Evolutionary conservation across 2,329 filamentous ascomycete genomes (phyloP), one percentile per base, ranked within the genome.

Genomic region (Fusarium decemcellulare): DNA sequence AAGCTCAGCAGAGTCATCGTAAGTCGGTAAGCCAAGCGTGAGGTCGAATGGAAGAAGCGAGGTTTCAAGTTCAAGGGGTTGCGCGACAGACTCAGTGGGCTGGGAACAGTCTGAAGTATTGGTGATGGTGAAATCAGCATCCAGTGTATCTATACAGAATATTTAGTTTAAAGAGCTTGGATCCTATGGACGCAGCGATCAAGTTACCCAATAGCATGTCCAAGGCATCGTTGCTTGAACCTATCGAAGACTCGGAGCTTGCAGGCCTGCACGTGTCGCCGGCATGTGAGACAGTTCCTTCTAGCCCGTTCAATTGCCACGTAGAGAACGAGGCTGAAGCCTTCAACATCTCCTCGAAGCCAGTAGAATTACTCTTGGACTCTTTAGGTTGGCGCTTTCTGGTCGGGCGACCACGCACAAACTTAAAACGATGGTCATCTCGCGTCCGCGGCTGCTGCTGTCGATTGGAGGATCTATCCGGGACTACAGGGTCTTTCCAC

Each of bases 401-500:
- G 30, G 42, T 57, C 32, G 43, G 30, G 14, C 54, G 54, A 27
- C 54, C 54, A 8, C 32, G 54, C 4, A 57, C 54, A 40, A 57
- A 57, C 54, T 57, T 57, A 32, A 57, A 57, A 9, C 18, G 23
- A 23, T 47, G 53, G 12, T 47, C 53, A 39, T 56, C 42, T 29
- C 43, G 43, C 23, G 32, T 34, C 12, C 32, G 32, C 32, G 30
- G 54, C 11, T 34, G 43, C 10, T 39, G 34, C 12, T 30, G 30
- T 40, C 37, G 42, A 30, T 16, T 57, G 18, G 53, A 47, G 15
- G 53, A 10, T 27, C 23, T 29, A 27, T 39, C 29, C 6, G 30
- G 23, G 4, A 48, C 30, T 29, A 57, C 30, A 18, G 54, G 54
- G 23, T 50, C 55, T 36, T 59, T 59, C 55, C 55, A 59, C 44